Conservation (phyloP, 2,329 filamentous ascomycete species). For the Ceratocystis albifundus region DNA sequence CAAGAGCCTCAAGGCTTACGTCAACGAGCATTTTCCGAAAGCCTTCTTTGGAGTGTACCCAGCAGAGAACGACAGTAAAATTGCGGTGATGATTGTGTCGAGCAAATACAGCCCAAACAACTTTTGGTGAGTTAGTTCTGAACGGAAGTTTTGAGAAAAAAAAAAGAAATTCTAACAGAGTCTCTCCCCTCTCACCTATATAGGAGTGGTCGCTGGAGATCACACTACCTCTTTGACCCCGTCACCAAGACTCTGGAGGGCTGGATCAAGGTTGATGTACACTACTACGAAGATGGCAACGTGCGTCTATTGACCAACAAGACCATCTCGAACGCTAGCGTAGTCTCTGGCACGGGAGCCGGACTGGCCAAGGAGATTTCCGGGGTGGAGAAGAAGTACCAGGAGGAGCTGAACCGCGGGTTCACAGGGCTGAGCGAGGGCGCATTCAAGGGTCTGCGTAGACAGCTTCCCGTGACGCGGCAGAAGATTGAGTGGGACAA, state of each 20-base stretch:
- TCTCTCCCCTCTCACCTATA: neutral
- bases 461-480: constrained; percentile 88
- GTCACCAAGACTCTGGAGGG: constrained; percentile 59
- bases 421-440: constrained; percentile 85
- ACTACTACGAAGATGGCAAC: constrained; percentile 99
- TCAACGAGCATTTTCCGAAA: constrained; percentile 77
- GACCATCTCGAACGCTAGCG: constrained; percentile 46
- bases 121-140: constrained; percentile 57
- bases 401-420: constrained; percentile 86
- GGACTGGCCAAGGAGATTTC: constrained; percentile 71
- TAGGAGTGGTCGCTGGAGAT: constrained; percentile 94
- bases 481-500: constrained; percentile 99
- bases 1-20: constrained; percentile 64
- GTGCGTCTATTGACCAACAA: constrained; percentile 88
- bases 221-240: constrained; percentile 68
- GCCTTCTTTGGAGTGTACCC: constrained; percentile 75
- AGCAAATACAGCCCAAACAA: constrained; percentile 98
- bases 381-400: constrained; percentile 75
- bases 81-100: constrained; percentile 76
- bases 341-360: constrained; percentile 51
- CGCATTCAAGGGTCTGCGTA: constrained; percentile 82
- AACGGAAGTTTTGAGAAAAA: neutral
- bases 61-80: constrained; percentile 57
- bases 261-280: constrained; percentile 82
- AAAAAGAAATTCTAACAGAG: neutral